Percentiles rank a stretch among this genome's conserved stretches.
These are phyloP conservation scores for Gossypium arboreum DNA, from an alignment of 345 rosid genomes.

Conservation along the genomic window DNA sequence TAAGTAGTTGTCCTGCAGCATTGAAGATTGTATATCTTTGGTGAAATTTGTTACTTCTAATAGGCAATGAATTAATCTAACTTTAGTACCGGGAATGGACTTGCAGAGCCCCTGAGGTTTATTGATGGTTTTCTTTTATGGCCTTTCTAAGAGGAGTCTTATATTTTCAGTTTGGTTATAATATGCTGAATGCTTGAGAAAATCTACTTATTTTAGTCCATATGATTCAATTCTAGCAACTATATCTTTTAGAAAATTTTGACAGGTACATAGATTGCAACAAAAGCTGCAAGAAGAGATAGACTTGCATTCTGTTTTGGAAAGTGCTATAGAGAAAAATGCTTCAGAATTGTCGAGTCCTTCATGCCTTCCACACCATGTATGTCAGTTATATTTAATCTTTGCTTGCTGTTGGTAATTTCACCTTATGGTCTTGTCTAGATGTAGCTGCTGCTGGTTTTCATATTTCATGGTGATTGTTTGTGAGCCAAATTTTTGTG, in stretches of 20 bases:
- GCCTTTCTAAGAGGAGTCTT: not conserved
- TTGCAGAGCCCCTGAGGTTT: not conserved
- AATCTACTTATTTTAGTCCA: not conserved
- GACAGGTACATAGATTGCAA: conserved; percentile 65
- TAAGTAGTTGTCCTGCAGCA: not conserved
- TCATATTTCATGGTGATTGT: not conserved
- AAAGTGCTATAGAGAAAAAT: conserved; percentile 50
- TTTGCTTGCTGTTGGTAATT: not conserved
- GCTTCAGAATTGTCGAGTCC: conserved; percentile 41
- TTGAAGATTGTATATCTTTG: not conserved
- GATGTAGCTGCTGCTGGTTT: not conserved
- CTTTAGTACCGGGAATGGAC: not conserved
- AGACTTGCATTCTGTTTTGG: conserved; percentile 53
- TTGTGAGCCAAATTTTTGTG: conserved; percentile 4
- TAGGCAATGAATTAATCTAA: conserved; percentile 6
- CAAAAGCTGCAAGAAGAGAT: conserved; percentile 68
- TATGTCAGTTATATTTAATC: conserved; percentile 22
- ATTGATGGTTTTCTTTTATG: not conserved
- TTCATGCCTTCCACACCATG: conserved; percentile 56
- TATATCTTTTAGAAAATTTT: conserved; percentile 13
- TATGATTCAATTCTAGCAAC: not conserved
- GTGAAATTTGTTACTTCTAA: not conserved
- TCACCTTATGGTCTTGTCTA: not conserved
- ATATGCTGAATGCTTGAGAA: not conserved
- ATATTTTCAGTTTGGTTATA: not conserved